Evolutionary conservation across 2,329 filamentous ascomycete genomes (phyloP), one percentile per base, ranked within the genome.

Genomic region (Penicillium sp.): DNA sequence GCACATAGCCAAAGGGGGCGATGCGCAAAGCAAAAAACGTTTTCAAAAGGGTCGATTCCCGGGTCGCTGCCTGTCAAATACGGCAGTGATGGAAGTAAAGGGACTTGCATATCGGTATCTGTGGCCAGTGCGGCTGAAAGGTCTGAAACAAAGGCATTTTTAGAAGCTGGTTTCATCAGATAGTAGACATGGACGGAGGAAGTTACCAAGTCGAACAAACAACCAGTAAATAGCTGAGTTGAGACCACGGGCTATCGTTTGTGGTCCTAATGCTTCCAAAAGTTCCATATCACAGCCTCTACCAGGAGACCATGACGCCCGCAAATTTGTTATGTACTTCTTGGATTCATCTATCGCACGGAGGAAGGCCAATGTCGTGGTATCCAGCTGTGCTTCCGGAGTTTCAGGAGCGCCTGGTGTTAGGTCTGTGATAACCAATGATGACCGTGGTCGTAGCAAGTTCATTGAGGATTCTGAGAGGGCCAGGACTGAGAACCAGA

Each of bases 141-240:
- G 31, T 67, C 67, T 69, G 44, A 14, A 23, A 10, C n/a, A 33
- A 23, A 34, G 31, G 6, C 9, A 29, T 18, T 48, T 5, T 43
- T 29, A 43, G 40, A 24, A 37, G 14, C 18, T 14, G 3, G 14
- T 16, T 44, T 29, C 14, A 18, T 23, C 7, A 18, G 16, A 19
- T 2, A 43, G 21, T 40, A 29, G 14, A 42, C 6, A 13, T 4
- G 16, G 19, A 16, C 18, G 6, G 5, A n/a, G 8, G n/a, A 7
- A 58, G 63, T 28, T 62, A 71, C 68, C 67, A 23, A 70, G 47
- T 44, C 69, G 60, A 40, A 67, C 18, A 44, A 64, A 60, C 43
- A 69, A 52, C 66, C 68, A 71, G 51, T 69, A 70, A 7, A 65
- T 56, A 7, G 63, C 60, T 3, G 67, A 63, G n/a, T 60, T 57